phyloP scores from a whole-genome alignment of 768 basidiomycete genomes.

The Russula brevipes region DNA sequence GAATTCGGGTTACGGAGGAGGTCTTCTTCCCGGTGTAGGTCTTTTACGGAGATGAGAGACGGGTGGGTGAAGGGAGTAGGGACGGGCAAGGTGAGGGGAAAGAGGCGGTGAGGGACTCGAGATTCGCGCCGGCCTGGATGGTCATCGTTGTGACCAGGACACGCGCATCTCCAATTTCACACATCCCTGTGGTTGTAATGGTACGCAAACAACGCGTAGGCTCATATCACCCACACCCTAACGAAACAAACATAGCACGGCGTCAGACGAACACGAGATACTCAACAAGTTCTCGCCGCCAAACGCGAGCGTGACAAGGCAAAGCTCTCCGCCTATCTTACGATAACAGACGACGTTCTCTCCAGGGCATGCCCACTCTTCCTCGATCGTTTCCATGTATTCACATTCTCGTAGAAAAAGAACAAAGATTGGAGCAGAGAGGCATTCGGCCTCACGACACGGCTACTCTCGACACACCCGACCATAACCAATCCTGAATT shows the following conservation, averaged over 20 bases:
- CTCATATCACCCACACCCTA: background rate
- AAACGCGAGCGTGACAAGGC: conserved; percentile 64
- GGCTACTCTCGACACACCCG: conserved; percentile 54
- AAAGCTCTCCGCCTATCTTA: conserved; percentile 72
- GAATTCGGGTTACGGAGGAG: conserved; percentile 85
- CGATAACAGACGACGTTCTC: conserved; percentile 58
- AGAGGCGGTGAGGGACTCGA: conserved; percentile 48
- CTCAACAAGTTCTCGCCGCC: conserved; percentile 56
- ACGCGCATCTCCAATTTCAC: conserved; percentile 1
- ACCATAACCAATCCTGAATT: conserved; percentile 74
- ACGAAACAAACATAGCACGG: conserved; percentile 47
- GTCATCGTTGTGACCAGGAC: conserved; percentile 47
- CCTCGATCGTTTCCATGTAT: background rate
- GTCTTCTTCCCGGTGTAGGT: conserved; percentile 90
- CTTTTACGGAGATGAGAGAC: conserved; percentile 64
- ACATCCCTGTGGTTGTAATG: conserved; percentile 1
- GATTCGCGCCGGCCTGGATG: conserved; percentile 42
- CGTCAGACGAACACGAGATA: conserved; percentile 58
- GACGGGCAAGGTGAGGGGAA: conserved; percentile 81
- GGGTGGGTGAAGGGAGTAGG: conserved; percentile 79
- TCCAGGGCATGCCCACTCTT: conserved; percentile 46
- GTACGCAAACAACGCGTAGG: background rate
- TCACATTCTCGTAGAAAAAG: conserved; percentile 53
- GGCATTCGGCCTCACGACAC: conserved; percentile 73
- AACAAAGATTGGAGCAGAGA: conserved; percentile 60